phyloP scores from a whole-genome alignment of 129 eudicot species.

The Tanacetum coccineum region DNA sequence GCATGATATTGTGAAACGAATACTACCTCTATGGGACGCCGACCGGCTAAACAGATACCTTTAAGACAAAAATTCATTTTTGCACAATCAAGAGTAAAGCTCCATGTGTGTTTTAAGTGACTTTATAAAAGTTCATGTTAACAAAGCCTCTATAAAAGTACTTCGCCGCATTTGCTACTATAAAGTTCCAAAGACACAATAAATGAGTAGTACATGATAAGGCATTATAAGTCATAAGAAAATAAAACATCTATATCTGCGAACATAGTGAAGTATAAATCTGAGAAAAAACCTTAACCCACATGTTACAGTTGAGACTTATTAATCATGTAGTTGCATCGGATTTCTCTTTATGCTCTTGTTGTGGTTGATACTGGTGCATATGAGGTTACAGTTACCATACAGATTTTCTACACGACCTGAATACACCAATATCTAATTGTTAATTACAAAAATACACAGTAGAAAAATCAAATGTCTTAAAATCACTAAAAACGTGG shows the following conservation, averaged over 20 bases:
- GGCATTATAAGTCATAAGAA: constrained; percentile 25
- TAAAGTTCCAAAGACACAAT: too few species aligned
- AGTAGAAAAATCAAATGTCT: background rate
- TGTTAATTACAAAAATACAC: background rate
- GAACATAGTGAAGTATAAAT: constrained; percentile 22
- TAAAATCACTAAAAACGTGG: background rate
- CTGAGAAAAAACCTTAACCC: constrained; percentile 22
- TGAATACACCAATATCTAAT: background rate
- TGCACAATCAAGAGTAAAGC: too few species aligned
- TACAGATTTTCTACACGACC: constrained; percentile 95
- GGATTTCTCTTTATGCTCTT: constrained; percentile 68
- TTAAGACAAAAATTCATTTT: too few species aligned
- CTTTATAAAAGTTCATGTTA: too few species aligned
- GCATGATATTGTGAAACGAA: too few species aligned
- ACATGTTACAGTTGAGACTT: background rate
- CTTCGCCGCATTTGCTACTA: too few species aligned
- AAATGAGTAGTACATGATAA: too few species aligned
- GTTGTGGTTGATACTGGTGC: constrained; percentile 83
- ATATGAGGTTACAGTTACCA: constrained; percentile 88
- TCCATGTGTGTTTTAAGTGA: too few species aligned
- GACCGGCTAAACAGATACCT: too few species aligned
- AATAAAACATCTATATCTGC: constrained; percentile 38
- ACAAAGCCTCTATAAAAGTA: too few species aligned
- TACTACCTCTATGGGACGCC: too few species aligned
- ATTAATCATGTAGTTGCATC: constrained; percentile 73